phyloP scores from a whole-genome alignment of 2,329 filamentous ascomycete genomes.

The Epichloe gansuensis region DNA sequence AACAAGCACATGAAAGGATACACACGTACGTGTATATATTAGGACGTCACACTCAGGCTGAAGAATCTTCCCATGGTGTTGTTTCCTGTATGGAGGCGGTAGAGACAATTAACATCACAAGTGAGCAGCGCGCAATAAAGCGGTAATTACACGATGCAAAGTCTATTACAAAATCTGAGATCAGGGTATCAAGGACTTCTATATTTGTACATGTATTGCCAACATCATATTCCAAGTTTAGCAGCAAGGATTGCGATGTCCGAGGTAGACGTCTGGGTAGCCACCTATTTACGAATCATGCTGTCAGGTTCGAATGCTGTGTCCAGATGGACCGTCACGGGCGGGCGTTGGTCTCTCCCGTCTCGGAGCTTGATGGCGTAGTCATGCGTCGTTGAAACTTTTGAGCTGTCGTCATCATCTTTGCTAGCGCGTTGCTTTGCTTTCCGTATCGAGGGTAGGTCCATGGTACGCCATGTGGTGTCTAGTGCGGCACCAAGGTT shows the following conservation, averaged over 20 bases:
- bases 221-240: not conserved
- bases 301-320: conserved; percentile 1
- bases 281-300: not conserved
- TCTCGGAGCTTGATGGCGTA: conserved; percentile 7
- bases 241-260: not conserved
- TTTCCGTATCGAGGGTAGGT: conserved; percentile 6
- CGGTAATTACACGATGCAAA: not conserved
- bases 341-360: not conserved
- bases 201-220: not conserved
- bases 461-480: conserved; percentile 15
- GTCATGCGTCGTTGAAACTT: not conserved
- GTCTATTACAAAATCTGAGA: not conserved
- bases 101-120: too few relatives aligned
- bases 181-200: not conserved
- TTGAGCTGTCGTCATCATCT: not conserved
- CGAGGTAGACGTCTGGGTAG: not conserved
- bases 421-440: not conserved
- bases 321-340: conserved; percentile 1
- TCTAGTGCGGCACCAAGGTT: conserved; percentile 16
- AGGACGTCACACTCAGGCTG: too few relatives aligned
- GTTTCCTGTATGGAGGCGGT: too few relatives aligned
- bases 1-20: too few relatives aligned
- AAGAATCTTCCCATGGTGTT: too few relatives aligned
- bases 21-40: too few relatives aligned
- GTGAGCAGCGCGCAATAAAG: too few relatives aligned